Base-by-base conservation (phyloP, 2,329 filamentous ascomycete genomes). In the Neodidymelliopsis sp. region DNA sequence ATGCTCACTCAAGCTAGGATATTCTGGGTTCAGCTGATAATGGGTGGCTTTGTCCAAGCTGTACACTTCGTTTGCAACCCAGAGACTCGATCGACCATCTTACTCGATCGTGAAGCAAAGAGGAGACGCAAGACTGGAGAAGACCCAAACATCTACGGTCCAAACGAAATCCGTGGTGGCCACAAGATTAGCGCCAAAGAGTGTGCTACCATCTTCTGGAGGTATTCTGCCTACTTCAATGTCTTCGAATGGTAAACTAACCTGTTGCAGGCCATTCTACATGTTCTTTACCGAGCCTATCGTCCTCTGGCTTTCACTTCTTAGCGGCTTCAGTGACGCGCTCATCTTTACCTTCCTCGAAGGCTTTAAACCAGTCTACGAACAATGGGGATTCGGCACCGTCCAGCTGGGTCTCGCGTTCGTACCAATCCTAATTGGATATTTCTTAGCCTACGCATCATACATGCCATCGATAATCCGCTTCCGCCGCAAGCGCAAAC, bases 21-120 rank as follows among this genome's bases (percentile, higher is more conserved):
- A 43, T 91, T 92, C 68, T 92, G 89, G 88, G 87, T 92, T 48
- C 88, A 91, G 71, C 81, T 93, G 56, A 90, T 92, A 60, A 86
- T 93, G 48, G 89, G 90, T 12, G 85, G 74, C 8, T 77, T 81
- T 28, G 82, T 89, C 2, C 88, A 91, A 65, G 28, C 82, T 3
- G 62, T 88, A 4, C 88, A 91, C 65, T 74, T 86, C 37, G 66
- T 88, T 45, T 78, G 84, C 6, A 77, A 84, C 6, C 88, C 92
- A 1, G 89, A 93, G 71, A 92, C 89, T 1, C 79, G 89, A 45
- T 82, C 84, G 0, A 89, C 85, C 5, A 82, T 90, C 52, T 80
- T 92, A 75, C 84, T 93, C 77, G 86, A 92, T 74, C 77, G 77
- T 2, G 89, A 91, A 54, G 90, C 90, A 23, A 90, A 89, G 79